Conservation (phyloP, 495 filamentous ascomycete species). For the Lasiosphaeris hirsuta region DNA sequence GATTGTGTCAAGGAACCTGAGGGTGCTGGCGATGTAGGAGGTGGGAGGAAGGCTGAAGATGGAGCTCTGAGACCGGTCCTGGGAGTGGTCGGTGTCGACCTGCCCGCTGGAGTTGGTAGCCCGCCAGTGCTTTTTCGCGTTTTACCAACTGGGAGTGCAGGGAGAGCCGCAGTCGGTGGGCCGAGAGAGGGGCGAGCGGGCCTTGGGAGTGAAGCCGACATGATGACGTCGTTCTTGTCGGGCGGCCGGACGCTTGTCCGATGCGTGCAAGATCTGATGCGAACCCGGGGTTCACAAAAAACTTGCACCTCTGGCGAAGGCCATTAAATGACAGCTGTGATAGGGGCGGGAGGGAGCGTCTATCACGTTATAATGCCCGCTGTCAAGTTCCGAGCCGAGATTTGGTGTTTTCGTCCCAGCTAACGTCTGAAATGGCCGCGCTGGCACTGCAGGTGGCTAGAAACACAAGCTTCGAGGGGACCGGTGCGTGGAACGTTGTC, state of each 20-base stretch:
- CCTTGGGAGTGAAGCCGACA: slow-evolving; percentile 64
- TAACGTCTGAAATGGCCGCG: not conserved
- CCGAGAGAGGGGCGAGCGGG: slow-evolving; percentile 58
- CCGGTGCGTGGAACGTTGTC: slow-evolving; percentile 24
- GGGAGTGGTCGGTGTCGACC: slow-evolving; percentile 46
- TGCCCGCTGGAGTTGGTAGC: slow-evolving; percentile 45
- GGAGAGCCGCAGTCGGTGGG: slow-evolving; percentile 63
- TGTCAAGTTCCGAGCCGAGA: not conserved
- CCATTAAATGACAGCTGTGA: slow-evolving; percentile 8
- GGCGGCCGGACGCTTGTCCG: not conserved
- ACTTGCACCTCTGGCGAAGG: not conserved
- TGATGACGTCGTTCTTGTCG: slow-evolving; percentile 25
- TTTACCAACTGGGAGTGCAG: slow-evolving; percentile 68
- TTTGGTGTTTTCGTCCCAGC: slow-evolving; percentile 4
- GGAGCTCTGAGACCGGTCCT: slow-evolving; percentile 60
- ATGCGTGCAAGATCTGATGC: not conserved
- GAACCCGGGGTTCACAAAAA: not conserved
- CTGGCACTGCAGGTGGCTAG: not conserved
- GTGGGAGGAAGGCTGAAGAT: slow-evolving; percentile 47
- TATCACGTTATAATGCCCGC: not conserved
- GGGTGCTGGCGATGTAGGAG: slow-evolving; percentile 46
- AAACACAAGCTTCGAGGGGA: slow-evolving; percentile 1
- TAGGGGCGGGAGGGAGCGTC: not conserved
- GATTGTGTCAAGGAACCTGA: slow-evolving; percentile 49
- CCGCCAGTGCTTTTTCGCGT: slow-evolving; percentile 58